A percentile compares a stretch with the other conserved stretches of the same genome.
phyloP scores from a whole-genome alignment of 345 rosid genomes.

The Heritiera littoralis region DNA sequence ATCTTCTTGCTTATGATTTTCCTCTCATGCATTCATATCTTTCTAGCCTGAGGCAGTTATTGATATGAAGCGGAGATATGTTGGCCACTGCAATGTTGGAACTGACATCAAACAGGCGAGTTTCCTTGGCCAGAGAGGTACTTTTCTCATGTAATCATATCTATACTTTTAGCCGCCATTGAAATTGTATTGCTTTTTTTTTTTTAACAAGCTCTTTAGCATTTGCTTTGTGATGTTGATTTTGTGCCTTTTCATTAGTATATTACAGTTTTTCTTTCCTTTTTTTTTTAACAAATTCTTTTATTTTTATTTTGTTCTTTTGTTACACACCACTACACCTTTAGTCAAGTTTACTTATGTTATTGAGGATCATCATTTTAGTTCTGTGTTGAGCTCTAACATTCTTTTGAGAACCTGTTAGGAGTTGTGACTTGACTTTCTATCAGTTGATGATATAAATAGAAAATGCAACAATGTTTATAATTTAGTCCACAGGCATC shows the following conservation, averaged over 20 bases:
- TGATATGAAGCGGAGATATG: constrained; percentile 83
- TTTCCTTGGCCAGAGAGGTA: constrained; percentile 19
- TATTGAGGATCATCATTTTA: not conserved
- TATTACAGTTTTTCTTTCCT: not conserved
- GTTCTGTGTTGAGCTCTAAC: not conserved
- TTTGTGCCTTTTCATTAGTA: not conserved
- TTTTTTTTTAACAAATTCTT: not conserved
- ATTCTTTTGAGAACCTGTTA: not conserved
- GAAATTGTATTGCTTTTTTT: not conserved
- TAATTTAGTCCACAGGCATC: not conserved
- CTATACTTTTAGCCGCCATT: not conserved
- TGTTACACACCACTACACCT: not conserved
- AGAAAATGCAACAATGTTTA: not conserved
- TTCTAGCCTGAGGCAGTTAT: constrained; percentile 75
- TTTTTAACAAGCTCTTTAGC: not conserved
- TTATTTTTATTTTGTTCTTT: not conserved
- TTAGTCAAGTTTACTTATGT: not conserved
- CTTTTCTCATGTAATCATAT: not conserved
- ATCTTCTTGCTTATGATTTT: constrained; percentile 7
- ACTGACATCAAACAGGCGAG: constrained; percentile 21
- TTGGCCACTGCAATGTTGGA: constrained; percentile 23
- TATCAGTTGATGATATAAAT: not conserved
- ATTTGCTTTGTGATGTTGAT: not conserved
- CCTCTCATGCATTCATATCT: constrained; percentile 4
- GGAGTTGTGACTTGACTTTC: not conserved